Evolutionary conservation across 116 monocot species (phyloP), one percentile per base, ranked within the genome.

Genomic region (Iris pallida): DNA sequence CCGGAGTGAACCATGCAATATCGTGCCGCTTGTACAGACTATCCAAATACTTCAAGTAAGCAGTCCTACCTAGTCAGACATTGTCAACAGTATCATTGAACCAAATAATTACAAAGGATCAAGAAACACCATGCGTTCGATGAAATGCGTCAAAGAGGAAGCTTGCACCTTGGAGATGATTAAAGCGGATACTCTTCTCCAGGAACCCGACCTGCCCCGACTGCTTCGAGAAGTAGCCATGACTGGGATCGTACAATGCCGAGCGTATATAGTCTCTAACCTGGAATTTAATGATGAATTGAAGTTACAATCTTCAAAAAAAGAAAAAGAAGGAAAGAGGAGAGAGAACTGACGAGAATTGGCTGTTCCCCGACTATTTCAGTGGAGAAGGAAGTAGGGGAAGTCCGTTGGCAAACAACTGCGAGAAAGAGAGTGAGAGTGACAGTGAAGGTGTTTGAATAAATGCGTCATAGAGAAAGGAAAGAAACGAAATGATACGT

Each of bases 1-100:
- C 97, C 14, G 97, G 97, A 52, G 97, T 97, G 73, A 97, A 97
- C 97, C 97, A 97, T 59, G 90, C 78, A 73, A 97, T 85, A 60
- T 92, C 97, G 76, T 92, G 89, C 45, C 85, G 87, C 79, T 90
- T 92, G 85, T 97, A 97, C 45, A 97, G 75, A 54, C 76, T 85
- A 78, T 89, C 79, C 58, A 97, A 70, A 69, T 81, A 70, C 45
- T 83, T 69, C 85, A 87, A 77, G 55, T 97, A 97, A 64, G 89
- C 92, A 48, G 47, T 54, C 64, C 90, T 76, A 55, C 90, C 97
- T 97, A 40, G 30, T 30, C 30, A 30, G 30, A 30, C 30, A 30
- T 30, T 30, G 30, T 30, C 30, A 30, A 30, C 30, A 30, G 0
- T 30, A 30, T 30, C 30, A 30, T 30, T 30, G 30, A 30, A 30